Conservation (phyloP, 2,329 filamentous ascomycete genomes). For the Exophiala alcalophila region DNA sequence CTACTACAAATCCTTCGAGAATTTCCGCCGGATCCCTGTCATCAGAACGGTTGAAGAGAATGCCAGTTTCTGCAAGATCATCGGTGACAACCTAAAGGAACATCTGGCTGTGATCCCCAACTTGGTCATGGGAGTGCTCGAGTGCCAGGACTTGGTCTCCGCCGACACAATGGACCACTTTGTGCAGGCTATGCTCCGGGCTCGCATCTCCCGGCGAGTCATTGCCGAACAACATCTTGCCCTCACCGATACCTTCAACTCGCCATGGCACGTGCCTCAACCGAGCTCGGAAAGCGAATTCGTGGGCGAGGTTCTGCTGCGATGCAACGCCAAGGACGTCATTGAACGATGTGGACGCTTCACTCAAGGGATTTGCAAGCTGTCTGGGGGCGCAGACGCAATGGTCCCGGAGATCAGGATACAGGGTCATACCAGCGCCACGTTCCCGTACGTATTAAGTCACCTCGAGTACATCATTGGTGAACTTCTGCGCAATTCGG, state of each 20-base stretch:
- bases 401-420: conserved; percentile 77
- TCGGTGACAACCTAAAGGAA: conserved; percentile 75
- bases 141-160: conserved; percentile 80
- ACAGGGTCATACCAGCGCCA: conserved; percentile 80
- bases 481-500: conserved; percentile 89
- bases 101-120: conserved; percentile 93
- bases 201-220: conserved; percentile 88
- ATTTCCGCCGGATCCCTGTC: conserved; percentile 77
- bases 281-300: conserved; percentile 75
- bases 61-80: conserved; percentile 75
- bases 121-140: conserved; percentile 87
- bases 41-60: conserved; percentile 87
- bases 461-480: conserved; percentile 97
- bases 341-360: conserved; percentile 77
- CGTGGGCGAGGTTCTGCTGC: conserved; percentile 92
- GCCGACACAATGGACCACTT: conserved; percentile 82
- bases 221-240: conserved; percentile 97
- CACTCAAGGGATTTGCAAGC: conserved; percentile 69
- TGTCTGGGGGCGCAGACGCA: conserved; percentile 69
- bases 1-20: conserved; percentile 96
- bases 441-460: conserved; percentile 92
- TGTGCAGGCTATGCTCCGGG: conserved; percentile 89
- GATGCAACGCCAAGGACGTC: conserved; percentile 86
- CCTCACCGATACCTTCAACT: conserved; percentile 89
- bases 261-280: conserved; percentile 82